These are phyloP conservation scores for Amoebophrya sp. DNA, from an alignment of 169 alveolate genomes.

Conservation along the genomic window DNA sequence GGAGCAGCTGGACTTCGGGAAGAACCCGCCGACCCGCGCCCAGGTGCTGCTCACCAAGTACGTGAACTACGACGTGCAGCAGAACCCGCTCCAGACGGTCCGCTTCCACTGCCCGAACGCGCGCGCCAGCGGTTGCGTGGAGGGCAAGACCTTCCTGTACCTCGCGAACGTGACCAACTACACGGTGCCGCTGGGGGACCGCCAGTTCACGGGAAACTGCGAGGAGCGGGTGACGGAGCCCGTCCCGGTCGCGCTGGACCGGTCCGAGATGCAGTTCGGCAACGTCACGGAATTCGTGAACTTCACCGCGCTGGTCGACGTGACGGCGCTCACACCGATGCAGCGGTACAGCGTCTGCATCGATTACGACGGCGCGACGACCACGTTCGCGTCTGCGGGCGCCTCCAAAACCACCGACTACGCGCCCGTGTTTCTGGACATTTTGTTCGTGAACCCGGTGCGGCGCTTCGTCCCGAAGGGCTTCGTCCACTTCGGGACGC, in stretches of 20 bases:
- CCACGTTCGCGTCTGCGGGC: neutral
- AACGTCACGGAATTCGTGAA: neutral
- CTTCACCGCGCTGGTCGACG: neutral
- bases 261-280: neutral
- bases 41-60: neutral
- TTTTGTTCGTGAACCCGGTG: slow-evolving; percentile 1
- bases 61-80: neutral
- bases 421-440: neutral
- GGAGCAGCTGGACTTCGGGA: neutral
- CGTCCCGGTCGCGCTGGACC: neutral
- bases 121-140: neutral
- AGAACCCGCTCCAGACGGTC: neutral
- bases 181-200: neutral
- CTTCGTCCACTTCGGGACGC: neutral
- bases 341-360: neutral
- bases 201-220: neutral
- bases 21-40: neutral
- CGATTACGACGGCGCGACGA: neutral
- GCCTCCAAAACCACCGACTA: neutral
- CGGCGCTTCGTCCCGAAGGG: neutral
- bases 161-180: neutral
- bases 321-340: neutral
- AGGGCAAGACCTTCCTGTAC: neutral
- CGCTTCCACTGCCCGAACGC: neutral
- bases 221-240: neutral